Percentiles rank a stretch among this genome's conserved stretches.
Evolutionary conservation across 768 basidiomycete genomes (phyloP).

Genomic region (Kwoniella sp.): DNA sequence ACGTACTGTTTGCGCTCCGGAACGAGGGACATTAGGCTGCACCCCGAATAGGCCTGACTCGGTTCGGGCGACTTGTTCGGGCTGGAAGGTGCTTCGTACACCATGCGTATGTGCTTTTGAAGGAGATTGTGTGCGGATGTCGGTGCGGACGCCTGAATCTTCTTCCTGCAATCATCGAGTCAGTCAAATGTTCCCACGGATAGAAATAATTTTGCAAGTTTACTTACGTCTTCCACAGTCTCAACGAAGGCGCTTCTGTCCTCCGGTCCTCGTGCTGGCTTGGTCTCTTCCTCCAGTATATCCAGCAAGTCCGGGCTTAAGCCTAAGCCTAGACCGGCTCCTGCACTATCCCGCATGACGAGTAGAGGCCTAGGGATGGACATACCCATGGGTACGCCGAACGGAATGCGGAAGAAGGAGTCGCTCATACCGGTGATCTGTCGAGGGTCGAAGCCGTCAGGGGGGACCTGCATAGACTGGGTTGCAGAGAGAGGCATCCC

Average conservation of each 20-base stretch:
- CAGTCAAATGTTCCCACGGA: neutral
- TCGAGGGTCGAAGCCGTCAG: neutral
- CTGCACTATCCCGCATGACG: slow-evolving; percentile 33
- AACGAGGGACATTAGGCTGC: slow-evolving; percentile 7
- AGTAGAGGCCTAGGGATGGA: slow-evolving; percentile 33
- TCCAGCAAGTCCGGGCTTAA: slow-evolving; percentile 30
- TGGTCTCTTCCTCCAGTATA: slow-evolving; percentile 28
- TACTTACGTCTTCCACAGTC: slow-evolving; percentile 53
- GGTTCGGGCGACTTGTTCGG: slow-evolving; percentile 5
- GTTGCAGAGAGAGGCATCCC: slow-evolving; percentile 33
- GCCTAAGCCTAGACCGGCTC: slow-evolving; percentile 32
- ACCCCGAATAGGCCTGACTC: slow-evolving; percentile 12
- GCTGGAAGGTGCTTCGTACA: neutral
- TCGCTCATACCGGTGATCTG: slow-evolving; percentile 11
- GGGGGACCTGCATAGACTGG: slow-evolving; percentile 18
- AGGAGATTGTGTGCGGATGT: slow-evolving; percentile 7
- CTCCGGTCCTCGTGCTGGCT: slow-evolving; percentile 17
- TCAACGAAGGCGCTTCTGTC: slow-evolving; percentile 54
- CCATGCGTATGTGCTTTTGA: slow-evolving; percentile 8
- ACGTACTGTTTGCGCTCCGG: slow-evolving; percentile 14
- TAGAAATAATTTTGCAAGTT: neutral
- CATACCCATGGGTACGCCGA: slow-evolving; percentile 36
- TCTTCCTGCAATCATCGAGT: slow-evolving; percentile 14
- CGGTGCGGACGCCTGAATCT: slow-evolving; percentile 14
- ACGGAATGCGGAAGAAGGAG: slow-evolving; percentile 40